Evolutionary conservation across 352 stramenopile genomes (phyloP), one percentile per base, ranked within the genome.

Genomic region (Phytopythium chamaehyphon): DNA sequence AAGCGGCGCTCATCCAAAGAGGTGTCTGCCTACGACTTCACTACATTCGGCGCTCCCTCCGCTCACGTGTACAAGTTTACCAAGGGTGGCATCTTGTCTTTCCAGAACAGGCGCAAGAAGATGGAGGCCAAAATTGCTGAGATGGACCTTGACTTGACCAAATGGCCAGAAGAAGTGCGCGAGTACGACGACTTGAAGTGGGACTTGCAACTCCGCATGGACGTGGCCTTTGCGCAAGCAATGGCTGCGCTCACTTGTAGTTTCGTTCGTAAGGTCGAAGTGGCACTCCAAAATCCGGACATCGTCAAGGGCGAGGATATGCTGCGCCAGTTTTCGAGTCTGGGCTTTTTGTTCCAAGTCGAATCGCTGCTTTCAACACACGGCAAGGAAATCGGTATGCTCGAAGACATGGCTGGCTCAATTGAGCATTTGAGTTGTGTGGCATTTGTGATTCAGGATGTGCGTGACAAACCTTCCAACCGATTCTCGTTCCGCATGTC

Each of bases 321-420:
- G 53, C 55, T 95, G n/a, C 73, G 83, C 2, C 76, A 93, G 51
- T 67, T 92, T 51, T 91, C 79, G 14, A 88, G 69, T n/a, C 51
- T 95, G 15, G 85, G 85, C 10, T 95, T 90, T 43, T 64, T 95
- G 6, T 95, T 93, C 60, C 83, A 95, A 6, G 79, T 98, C 42
- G 93, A 98, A 63, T 96, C 91, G 3, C 69, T 99, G 16, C 60
- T 99, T 6, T 97, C 84, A 59, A 97, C 96, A 6, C 90, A 97
- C 43, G 94, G 95, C 47, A 98, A 98, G 57, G 96, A 99, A 61
- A 86, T 98, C 26, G 91, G 90, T 23, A 98, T 98, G 96, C 73
- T 99, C 12, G 79, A 96, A 68, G 90, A 97, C 66, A 90, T 97
- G 74, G 79, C 76, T 8, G 89, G 81, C 14, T 58, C 88, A 0